These are phyloP conservation scores for Postia placenta DNA, from an alignment of 768 basidiomycete genomes.

Conservation along the genomic window DNA sequence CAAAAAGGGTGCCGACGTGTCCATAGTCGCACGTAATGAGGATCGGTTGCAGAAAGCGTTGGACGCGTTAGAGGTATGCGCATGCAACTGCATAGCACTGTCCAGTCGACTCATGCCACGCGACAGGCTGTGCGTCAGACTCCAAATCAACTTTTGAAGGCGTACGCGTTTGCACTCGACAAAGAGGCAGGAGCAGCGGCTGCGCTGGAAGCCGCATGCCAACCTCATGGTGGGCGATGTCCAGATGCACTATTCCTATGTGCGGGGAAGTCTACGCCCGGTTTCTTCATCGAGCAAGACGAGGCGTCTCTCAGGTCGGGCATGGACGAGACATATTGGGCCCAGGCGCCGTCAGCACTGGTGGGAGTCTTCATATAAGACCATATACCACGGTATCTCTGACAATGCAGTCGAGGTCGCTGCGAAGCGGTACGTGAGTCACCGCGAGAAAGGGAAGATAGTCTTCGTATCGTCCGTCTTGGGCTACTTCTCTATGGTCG, in stretches of 20 bases:
- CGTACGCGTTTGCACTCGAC: conserved; percentile 62
- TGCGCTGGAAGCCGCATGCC: conserved; percentile 58
- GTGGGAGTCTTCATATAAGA: too few relatives aligned
- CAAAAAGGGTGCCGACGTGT: conserved; percentile 70
- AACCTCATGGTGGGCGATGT: conserved; percentile 43
- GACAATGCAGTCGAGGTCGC: conserved; percentile 59
- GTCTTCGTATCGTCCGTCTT: conserved; percentile 72
- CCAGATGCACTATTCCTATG: conserved; percentile 80
- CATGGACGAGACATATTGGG: conserved; percentile 53
- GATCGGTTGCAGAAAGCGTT: conserved; percentile 56
- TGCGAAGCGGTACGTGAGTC: conserved; percentile 54
- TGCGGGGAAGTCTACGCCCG: conserved; percentile 68
- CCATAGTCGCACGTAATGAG: conserved; percentile 77
- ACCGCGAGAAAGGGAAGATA: conserved; percentile 59
- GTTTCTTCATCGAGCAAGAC: conserved; percentile 67
- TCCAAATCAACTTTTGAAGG: conserved; percentile 54
- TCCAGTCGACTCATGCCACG: too few relatives aligned
- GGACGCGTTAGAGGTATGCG: conserved; percentile 55
- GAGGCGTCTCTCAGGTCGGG: conserved; percentile 52
- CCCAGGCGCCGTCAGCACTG: conserved; percentile 45
- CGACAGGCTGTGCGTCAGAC: conserved; percentile 44
- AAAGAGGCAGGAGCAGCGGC: conserved; percentile 44
- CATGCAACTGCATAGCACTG: neutral
- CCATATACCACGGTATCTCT: neutral
- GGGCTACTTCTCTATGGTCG: conserved; percentile 69